phyloP scores from a whole-genome alignment of 179 eudicot genomes.

The Silene vulgaris region DNA sequence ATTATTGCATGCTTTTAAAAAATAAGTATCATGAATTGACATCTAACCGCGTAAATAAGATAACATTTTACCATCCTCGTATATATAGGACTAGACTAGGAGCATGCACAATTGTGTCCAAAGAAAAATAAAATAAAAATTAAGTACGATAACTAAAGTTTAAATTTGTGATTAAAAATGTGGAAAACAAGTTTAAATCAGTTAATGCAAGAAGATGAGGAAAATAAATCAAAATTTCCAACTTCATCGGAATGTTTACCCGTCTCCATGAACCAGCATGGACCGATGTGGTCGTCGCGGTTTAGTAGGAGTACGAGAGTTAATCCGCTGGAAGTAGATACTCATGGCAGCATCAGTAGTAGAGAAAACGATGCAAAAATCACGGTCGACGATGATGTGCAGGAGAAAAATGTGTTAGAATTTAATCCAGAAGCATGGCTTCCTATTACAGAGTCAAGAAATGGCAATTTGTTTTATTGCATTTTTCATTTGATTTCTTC shows the following conservation, averaged over 20 bases:
- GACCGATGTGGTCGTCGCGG: neutral
- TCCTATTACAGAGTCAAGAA: conserved; percentile 37
- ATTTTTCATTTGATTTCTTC: conserved; percentile 32
- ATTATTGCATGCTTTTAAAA: too few species aligned
- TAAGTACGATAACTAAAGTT: too few species aligned
- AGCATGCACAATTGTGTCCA: too few species aligned
- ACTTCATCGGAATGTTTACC: neutral
- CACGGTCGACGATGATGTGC: neutral
- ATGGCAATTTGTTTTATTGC: conserved; percentile 27
- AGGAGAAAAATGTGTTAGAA: neutral
- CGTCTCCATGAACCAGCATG: neutral
- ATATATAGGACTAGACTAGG: too few species aligned
- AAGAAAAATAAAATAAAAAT: too few species aligned
- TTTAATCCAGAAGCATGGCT: conserved; percentile 30
- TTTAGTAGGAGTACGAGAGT: conserved; percentile 16
- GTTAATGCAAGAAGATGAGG: conserved; percentile 15
- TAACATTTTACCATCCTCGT: too few species aligned
- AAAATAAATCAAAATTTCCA: neutral
- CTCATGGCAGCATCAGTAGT: neutral
- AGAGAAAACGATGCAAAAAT: neutral
- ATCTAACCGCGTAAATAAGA: too few species aligned
- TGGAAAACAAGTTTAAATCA: neutral
- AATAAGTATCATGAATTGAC: too few species aligned
- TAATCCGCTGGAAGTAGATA: conserved; percentile 9
- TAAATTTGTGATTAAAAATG: neutral